Conservation (phyloP, 495 filamentous ascomycete species). For the Parathielavia appendiculata region DNA sequence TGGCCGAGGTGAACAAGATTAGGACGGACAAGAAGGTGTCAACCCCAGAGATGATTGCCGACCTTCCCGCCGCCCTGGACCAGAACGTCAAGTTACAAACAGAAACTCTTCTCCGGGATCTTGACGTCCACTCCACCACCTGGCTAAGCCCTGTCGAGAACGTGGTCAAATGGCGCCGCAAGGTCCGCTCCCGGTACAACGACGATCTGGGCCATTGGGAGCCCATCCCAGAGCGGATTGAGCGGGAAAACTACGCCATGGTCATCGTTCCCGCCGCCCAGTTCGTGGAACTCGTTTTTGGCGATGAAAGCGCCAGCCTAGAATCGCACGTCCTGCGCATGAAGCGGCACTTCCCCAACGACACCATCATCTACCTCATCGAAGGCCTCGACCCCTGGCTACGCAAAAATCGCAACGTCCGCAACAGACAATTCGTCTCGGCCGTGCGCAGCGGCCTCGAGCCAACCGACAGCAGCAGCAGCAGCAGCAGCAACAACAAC, state of each 20-base stretch:
- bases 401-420: constrained; percentile 61
- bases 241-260: constrained; percentile 62
- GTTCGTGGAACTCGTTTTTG: constrained; percentile 59
- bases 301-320: constrained; percentile 41
- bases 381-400: constrained; percentile 65
- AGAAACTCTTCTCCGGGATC: constrained; percentile 47
- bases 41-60: constrained; percentile 77
- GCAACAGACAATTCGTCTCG: constrained; percentile 62
- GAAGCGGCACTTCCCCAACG: constrained; percentile 48
- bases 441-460: constrained; percentile 56
- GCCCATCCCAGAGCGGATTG: constrained; percentile 53
- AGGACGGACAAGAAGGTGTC: constrained; percentile 73
- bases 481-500: background rate
- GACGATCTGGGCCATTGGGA: constrained; percentile 60
- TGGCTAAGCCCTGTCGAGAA: constrained; percentile 50
- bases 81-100: constrained; percentile 53
- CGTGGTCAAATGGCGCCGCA: constrained; percentile 70
- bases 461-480: background rate
- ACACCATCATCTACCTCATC: constrained; percentile 67
- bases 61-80: constrained; percentile 57
- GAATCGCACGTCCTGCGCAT: constrained; percentile 56
- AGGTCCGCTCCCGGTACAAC: constrained; percentile 59
- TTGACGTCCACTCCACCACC: constrained; percentile 36
- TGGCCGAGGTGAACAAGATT: constrained; percentile 70
- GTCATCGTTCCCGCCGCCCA: constrained; percentile 61